phyloP scores from a whole-genome alignment of 2,329 filamentous ascomycete species.

The Alternaria longipes region DNA sequence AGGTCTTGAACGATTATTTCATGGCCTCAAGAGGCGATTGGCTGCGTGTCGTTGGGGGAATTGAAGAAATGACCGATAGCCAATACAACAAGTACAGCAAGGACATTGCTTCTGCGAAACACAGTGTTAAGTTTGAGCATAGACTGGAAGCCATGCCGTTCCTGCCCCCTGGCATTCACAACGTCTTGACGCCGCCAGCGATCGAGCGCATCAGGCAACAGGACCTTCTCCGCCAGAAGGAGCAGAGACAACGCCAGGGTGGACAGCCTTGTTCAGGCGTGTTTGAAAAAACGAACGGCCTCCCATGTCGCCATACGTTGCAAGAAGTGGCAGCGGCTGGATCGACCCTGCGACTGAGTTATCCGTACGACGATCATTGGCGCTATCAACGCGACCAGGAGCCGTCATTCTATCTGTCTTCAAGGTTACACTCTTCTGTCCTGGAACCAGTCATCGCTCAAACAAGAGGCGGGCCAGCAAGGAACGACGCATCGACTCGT shows the following conservation, averaged over 20 bases:
- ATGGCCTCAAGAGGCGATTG: constrained; percentile 22
- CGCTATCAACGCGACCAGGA: constrained; percentile 15
- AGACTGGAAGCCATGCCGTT: constrained; percentile 14
- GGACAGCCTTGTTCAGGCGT: constrained; percentile 13
- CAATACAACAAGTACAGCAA: constrained; percentile 20
- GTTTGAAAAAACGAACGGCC: constrained; percentile 17
- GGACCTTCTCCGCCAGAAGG: constrained; percentile 21
- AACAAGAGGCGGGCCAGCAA: constrained; percentile 8
- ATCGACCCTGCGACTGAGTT: constrained; percentile 4
- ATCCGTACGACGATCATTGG: constrained; percentile 15
- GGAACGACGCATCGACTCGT: constrained; percentile 9
- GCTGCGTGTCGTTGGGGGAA: constrained; percentile 13
- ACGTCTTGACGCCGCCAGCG: constrained; percentile 18
- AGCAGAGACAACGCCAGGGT: constrained; percentile 12
- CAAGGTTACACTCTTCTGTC: constrained; percentile 7
- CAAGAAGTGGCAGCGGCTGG: constrained; percentile 5
- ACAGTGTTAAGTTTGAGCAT: constrained; percentile 8
- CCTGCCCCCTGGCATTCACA: constrained; percentile 16
- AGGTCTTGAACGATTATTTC: constrained; percentile 24
- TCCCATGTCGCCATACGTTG: constrained; percentile 10
- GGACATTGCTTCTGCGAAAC: constrained; percentile 19
- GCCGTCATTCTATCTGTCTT: background rate
- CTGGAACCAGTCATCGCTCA: constrained; percentile 13
- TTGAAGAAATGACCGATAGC: constrained; percentile 18
- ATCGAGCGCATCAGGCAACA: constrained; percentile 24